Evolutionary conservation across 371 early-diverging fungal genomes (phyloP).

Genomic region (Phascolomyces articulosus): DNA sequence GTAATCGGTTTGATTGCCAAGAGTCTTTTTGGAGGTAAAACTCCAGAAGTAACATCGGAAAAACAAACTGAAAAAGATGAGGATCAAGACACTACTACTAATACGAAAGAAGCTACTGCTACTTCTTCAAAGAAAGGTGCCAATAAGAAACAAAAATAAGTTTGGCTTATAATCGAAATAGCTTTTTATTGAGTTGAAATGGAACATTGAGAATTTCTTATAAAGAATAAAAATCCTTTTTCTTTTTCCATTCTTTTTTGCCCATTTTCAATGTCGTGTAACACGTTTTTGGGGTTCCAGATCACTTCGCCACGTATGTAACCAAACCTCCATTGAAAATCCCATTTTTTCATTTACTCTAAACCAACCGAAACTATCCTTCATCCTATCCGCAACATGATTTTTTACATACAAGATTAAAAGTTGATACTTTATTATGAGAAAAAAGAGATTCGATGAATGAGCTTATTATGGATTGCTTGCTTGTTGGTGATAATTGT

Average conservation of each 20-base stretch:
- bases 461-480: no score
- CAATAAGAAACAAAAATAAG: not conserved
- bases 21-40: not conserved
- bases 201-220: not conserved
- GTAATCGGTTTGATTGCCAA: not conserved
- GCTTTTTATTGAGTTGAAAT: not conserved
- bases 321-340: not conserved
- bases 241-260: not conserved
- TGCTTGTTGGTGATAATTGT: no score
- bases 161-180: no score
- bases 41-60: no score
- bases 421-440: no score
- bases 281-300: not conserved
- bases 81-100: not conserved
- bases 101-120: constrained; percentile 14
- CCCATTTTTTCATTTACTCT: not conserved
- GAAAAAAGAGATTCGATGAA: no score
- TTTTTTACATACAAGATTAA: no score
- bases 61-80: not conserved
- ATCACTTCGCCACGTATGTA: constrained; percentile 1
- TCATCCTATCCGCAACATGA: no score
- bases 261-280: constrained; percentile 1
- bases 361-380: no score
- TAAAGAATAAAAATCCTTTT: no score
- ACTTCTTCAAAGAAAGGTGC: no score